A percentile compares a stretch with the other conserved stretches of the same genome.
Conservation (phyloP, 768 basidiomycete genomes). For the Suillus clintonianus region DNA sequence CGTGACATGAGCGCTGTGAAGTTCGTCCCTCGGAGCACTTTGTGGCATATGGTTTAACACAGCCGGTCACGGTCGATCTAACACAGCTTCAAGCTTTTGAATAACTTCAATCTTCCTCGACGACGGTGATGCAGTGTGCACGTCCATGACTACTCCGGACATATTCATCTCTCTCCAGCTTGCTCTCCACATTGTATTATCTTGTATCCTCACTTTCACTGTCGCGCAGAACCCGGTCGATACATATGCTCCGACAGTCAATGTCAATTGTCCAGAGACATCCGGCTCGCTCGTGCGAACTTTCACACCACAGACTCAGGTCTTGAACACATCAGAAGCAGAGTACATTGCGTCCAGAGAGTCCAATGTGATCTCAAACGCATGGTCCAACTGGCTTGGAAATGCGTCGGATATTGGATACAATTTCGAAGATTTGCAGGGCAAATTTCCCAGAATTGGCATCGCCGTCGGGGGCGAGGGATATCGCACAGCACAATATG, state of each 20-base stretch:
- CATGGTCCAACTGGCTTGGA: conserved; percentile 64
- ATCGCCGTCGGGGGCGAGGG: conserved; percentile 75
- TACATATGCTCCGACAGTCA: conserved; percentile 54
- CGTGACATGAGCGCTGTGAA: background rate
- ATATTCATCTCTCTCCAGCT: background rate
- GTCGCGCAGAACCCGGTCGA: conserved; percentile 33
- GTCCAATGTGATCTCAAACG: conserved; percentile 40
- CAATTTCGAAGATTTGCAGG: conserved; percentile 42
- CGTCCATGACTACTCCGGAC: background rate
- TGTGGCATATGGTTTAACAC: background rate
- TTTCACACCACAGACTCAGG: conserved; percentile 52
- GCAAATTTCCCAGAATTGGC: conserved; percentile 52
- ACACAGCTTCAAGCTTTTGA: background rate
- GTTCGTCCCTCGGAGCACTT: background rate
- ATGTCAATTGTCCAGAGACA: conserved; percentile 54
- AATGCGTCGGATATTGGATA: conserved; percentile 57
- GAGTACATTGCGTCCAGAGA: conserved; percentile 49
- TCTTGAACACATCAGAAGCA: conserved; percentile 49
- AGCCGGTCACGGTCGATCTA: background rate
- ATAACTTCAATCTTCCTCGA: background rate
- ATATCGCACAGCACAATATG: conserved; percentile 65
- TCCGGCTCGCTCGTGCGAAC: conserved; percentile 50
- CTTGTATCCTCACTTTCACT: background rate
- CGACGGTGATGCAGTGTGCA: background rate
- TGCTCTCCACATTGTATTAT: background rate